Base-by-base conservation (phyloP, 805 yeast species). In the Teunomyces kruisii region DNA sequence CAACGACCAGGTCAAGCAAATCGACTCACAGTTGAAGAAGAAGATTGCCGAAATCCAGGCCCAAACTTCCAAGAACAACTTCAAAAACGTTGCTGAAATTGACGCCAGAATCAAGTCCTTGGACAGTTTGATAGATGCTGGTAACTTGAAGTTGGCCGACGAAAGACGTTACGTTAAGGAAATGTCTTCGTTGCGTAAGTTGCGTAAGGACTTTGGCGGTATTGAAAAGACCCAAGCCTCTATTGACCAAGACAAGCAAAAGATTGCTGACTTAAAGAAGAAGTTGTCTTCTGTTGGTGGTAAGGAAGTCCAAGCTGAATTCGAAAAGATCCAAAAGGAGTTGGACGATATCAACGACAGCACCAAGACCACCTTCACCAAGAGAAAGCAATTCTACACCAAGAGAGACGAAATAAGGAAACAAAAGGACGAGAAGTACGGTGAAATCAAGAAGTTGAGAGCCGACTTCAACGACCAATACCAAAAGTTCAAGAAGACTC, bases 111-210 rank as follows among this genome's bases (percentile, higher is more conserved):
- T 87, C 59, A 62, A 64, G 47, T 74, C 73, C 53, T 79, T 89
- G 59, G 97, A 94, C 64, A 78, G 76, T 35, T 74, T 78, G 54
- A 84, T 94, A 50, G 88, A 86, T 45, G 69, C 86, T 41, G 98
- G 98, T 51, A 68, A 76, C 38, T 75, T 94, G 63, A 80, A 88
- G 57, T 81, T 94, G 60, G 97, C 90, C 43, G 96, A 92, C 52
- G 99, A 94, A 78, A 85, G 88, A 74, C 78, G 83, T 61, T 69
- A 76, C 53, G 81, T 94, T 54, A 87, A 87, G 71, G 98, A 92
- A 71, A 86, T 89, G 76, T 78, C 89, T 42, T 67, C 83, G 38
- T 79, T 94, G 65, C 83, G 92, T 69, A 89, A 88, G 70, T 71
- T 86, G 62, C 81, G 84, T 61, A 86, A 85, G 66, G 91, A 85